Conservation (phyloP, 192 early-diverging fungal genomes). For the Linnemannia schmuckeri region DNA sequence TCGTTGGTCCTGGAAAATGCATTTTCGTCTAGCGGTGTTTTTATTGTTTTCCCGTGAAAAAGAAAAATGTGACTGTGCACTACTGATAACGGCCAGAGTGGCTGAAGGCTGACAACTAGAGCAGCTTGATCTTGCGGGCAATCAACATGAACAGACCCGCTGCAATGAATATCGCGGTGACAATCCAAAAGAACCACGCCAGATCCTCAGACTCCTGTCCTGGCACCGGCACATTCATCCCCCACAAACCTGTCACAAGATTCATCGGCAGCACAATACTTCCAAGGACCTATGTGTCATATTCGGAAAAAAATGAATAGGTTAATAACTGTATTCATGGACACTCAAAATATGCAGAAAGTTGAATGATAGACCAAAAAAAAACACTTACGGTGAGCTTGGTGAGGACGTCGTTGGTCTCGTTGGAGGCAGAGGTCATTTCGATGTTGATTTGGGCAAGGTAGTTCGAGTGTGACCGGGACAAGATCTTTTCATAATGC, state of each 20-base stretch:
- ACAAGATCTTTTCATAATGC: conserved; percentile 80
- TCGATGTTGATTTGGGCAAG: conserved; percentile 84
- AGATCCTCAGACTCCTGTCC: conserved; percentile 61
- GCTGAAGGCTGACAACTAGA: background rate
- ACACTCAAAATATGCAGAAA: background rate
- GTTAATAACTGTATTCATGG: background rate
- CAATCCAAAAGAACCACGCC: conserved; percentile 72
- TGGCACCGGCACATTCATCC: conserved; percentile 79
- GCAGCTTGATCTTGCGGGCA: conserved; percentile 36
- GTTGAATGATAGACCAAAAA: background rate
- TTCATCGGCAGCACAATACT: conserved; percentile 93
- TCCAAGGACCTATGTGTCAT: conserved; percentile 69
- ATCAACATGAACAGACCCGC: conserved; percentile 47
- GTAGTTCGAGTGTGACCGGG: conserved; percentile 81
- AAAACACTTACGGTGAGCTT: conserved; percentile 74
- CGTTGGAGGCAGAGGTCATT: conserved; percentile 79
- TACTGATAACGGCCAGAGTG: background rate
- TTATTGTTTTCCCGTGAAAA: background rate
- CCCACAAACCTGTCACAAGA: conserved; percentile 80
- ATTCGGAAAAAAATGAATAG: background rate
- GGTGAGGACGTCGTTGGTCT: conserved; percentile 90
- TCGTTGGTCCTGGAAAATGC: too few species aligned
- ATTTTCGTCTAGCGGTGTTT: background rate
- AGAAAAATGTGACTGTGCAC: background rate
- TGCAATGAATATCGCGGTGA: conserved; percentile 50